Base-by-base conservation (phyloP, 2,329 filamentous ascomycete genomes). In the Colletotrichum salicis region DNA sequence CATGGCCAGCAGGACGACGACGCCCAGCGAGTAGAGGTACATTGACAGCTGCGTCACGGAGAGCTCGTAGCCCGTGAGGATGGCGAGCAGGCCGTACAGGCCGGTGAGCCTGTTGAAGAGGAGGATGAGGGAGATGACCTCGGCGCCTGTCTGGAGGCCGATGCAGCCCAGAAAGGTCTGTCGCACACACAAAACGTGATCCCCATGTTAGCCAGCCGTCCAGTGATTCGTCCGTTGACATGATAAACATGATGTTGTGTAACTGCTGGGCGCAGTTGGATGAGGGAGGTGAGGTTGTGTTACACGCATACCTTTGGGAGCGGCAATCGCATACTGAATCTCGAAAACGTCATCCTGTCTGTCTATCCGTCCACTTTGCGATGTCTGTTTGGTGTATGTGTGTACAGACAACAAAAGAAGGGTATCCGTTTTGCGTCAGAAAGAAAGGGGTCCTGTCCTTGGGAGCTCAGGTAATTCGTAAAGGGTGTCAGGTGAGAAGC, bases 41-140 rank as follows among this genome's bases (percentile, higher is more conserved):
- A 97, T 96, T 70, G 93, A 93, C 69, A 97, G 88, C 82, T 98
- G 96, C 29, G 96, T 88, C 35, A 91, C 87, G 65, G 94, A 95
- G 74, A 97, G 90, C 76, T 92, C 87, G 82, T 94, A 95, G 79
- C 96, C 96, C 29, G 95, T 97, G 75, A 97, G 86, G 76, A 97
- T 89, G 71, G 95, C 95, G 76, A 98, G 91, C 55, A 98, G 87
- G 75, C 95, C 95, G 82, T 97, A 98, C 76, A 97, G 87, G 70
- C 95, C 95, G 61, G 94, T 96, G 76, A 95, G 90, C 83, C 97
- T 97, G 87, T 98, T 98, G 84, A 98, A 92, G 67, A 97, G 87
- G 74, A 97, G 89, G 12, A 93, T 91, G 73, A 96, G 87, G 5
- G 93, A 91, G 77, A 97, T 94, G 78, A 98, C 88, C 76, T 96